phyloP scores from a whole-genome alignment of 1,139 yeast species.

The Geotrichum restrictum region DNA sequence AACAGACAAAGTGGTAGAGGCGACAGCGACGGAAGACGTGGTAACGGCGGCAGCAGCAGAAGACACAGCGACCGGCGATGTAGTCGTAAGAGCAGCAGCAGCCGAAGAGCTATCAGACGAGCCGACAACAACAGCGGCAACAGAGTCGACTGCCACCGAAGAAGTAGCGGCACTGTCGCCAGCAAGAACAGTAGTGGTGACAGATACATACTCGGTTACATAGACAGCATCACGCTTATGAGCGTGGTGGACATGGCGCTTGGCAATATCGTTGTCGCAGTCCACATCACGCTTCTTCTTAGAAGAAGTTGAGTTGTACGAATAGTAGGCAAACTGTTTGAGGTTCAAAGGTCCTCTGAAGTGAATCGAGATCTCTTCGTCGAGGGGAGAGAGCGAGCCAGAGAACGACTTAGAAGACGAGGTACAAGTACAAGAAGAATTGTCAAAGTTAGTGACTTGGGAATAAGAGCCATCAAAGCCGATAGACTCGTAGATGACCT shows the following conservation, averaged over 20 bases:
- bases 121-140: not conserved
- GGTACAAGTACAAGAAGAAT: slow-evolving; percentile 59
- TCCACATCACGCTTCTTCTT: slow-evolving; percentile 28
- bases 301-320: slow-evolving; percentile 34
- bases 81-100: too few relatives aligned
- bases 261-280: not conserved
- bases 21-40: not conserved
- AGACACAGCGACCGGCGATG: not conserved
- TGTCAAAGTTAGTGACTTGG: slow-evolving; percentile 68
- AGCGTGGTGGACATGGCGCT: slow-evolving; percentile 52
- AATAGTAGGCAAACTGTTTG: slow-evolving; percentile 72
- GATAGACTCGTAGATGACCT: slow-evolving; percentile 63
- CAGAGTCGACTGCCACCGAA: not conserved
- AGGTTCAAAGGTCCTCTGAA: slow-evolving; percentile 88
- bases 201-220: slow-evolving; percentile 48
- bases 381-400: slow-evolving; percentile 75
- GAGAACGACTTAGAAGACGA: slow-evolving; percentile 53
- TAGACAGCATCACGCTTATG: slow-evolving; percentile 48
- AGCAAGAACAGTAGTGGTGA: slow-evolving; percentile 62
- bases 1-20: not conserved
- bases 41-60: not conserved
- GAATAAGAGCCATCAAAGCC: slow-evolving; percentile 79
- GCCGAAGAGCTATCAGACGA: too few relatives aligned
- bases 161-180: not conserved
- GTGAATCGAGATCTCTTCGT: slow-evolving; percentile 87